Evolutionary conservation across 2,329 filamentous ascomycete species (phyloP).

Genomic region (Pseudogymnoascus sp.): DNA sequence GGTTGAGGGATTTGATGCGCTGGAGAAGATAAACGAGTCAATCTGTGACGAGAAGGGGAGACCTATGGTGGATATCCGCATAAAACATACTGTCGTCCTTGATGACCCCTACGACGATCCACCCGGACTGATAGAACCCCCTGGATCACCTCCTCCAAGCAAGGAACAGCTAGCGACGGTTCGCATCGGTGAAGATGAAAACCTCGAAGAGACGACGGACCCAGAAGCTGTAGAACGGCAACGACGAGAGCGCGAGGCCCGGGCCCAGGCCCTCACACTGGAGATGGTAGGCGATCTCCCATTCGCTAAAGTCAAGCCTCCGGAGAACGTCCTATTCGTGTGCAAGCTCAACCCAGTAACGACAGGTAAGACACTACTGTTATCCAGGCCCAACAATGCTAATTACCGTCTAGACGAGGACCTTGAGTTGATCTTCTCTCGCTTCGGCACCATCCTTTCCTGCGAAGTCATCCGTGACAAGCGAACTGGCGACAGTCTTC

Average conservation of each 20-base stretch:
- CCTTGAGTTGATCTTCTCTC: conserved; percentile 89
- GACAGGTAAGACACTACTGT: conserved; percentile 40
- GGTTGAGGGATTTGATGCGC: conserved; percentile 86
- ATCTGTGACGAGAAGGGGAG: conserved; percentile 81
- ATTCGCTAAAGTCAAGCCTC: conserved; percentile 94
- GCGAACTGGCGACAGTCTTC: conserved; percentile 86
- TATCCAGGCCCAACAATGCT: conserved; percentile 8
- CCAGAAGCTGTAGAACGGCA: conserved; percentile 71
- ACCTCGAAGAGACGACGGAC: conserved; percentile 65
- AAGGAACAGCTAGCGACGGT: conserved; percentile 84
- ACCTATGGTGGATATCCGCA: conserved; percentile 87
- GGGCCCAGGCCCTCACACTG: conserved; percentile 86
- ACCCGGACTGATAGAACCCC: conserved; percentile 63
- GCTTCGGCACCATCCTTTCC: conserved; percentile 88
- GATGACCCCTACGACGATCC: conserved; percentile 91
- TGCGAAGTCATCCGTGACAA: conserved; percentile 95
- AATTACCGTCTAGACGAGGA: conserved; percentile 59
- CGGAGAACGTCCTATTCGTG: conserved; percentile 94
- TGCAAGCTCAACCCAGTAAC: conserved; percentile 98
- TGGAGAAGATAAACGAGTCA: conserved; percentile 87
- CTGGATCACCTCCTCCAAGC: conserved; percentile 70
- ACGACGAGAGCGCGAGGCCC: conserved; percentile 79
- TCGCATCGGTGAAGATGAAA: conserved; percentile 82
- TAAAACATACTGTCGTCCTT: conserved; percentile 83
- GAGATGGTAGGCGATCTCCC: conserved; percentile 98